phyloP scores from a whole-genome alignment of 345 rosid species.

The Populus alba region DNA sequence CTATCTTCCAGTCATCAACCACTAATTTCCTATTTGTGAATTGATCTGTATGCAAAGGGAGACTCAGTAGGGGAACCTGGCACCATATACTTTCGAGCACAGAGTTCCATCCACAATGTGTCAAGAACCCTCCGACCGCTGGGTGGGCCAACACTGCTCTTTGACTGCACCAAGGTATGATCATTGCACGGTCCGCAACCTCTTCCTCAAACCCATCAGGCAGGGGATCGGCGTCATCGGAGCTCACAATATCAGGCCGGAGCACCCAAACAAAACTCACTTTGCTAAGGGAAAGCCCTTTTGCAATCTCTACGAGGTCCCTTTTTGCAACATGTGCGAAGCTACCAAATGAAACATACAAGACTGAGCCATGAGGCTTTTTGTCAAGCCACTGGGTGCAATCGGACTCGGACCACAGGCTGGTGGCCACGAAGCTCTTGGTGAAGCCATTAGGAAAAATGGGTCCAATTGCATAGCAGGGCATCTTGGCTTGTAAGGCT shows the following conservation, averaged over 20 bases:
- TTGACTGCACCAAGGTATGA: constrained; percentile 77
- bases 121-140: constrained; percentile 74
- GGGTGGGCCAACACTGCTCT: constrained; percentile 50
- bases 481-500: constrained; percentile 41
- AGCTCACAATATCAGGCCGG: constrained; percentile 70
- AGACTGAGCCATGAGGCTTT: constrained; percentile 57
- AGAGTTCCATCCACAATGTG: constrained; percentile 90
- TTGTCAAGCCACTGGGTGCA: constrained; percentile 78
- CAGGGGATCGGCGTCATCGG: constrained; percentile 48
- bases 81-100: constrained; percentile 69
- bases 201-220: constrained; percentile 50
- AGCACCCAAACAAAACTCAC: constrained; percentile 86
- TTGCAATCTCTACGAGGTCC: constrained; percentile 59
- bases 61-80: constrained; percentile 60
- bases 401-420: constrained; percentile 81
- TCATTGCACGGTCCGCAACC: constrained; percentile 44
- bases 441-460: constrained; percentile 50
- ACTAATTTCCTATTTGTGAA: constrained; percentile 74
- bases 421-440: constrained; percentile 49
- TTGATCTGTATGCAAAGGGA: constrained; percentile 74
- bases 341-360: constrained; percentile 78
- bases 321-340: constrained; percentile 56
- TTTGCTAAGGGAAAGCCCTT: constrained; percentile 48
- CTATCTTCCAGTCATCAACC: constrained; percentile 82
- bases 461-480: constrained; percentile 76